A percentile compares a stretch with the other conserved stretches of the same genome.
Evolutionary conservation across 2,329 filamentous ascomycete species (phyloP).

Genomic region (Pseudocercospora musae): DNA sequence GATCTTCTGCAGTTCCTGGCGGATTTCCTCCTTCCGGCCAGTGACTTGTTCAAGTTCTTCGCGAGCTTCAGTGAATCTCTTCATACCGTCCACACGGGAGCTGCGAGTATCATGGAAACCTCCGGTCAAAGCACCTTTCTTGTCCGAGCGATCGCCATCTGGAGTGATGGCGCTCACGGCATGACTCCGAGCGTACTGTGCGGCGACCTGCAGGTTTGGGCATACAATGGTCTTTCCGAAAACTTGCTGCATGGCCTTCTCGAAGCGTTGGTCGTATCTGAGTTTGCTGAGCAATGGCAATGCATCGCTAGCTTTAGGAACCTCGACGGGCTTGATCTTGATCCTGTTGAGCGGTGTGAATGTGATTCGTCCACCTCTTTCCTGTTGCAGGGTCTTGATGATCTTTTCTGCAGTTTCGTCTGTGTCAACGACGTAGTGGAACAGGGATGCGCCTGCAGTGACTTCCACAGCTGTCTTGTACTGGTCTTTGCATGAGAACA

Average conservation of each 20-base stretch:
- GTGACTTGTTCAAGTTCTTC: slow-evolving; percentile 68
- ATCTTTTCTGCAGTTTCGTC: slow-evolving; percentile 81
- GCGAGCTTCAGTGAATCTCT: slow-evolving; percentile 69
- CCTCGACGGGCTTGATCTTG: slow-evolving; percentile 65
- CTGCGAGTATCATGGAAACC: slow-evolving; percentile 84
- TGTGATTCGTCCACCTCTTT: slow-evolving; percentile 81
- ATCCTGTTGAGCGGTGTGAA: slow-evolving; percentile 91
- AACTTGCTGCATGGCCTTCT: slow-evolving; percentile 86
- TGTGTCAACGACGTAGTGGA: slow-evolving; percentile 93
- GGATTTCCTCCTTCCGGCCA: slow-evolving; percentile 63
- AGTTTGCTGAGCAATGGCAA: slow-evolving; percentile 84
- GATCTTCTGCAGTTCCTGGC: slow-evolving; percentile 68
- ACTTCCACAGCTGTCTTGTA: slow-evolving; percentile 17
- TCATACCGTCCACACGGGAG: slow-evolving; percentile 83
- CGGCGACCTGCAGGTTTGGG: slow-evolving; percentile 79
- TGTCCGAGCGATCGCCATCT: slow-evolving; percentile 91
- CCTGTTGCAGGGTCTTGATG: slow-evolving; percentile 72
- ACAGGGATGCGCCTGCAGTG: slow-evolving; percentile 85
- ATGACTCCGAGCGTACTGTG: slow-evolving; percentile 88
- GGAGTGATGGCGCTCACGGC: slow-evolving; percentile 90
- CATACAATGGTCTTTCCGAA: slow-evolving; percentile 96
- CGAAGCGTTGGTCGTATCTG: slow-evolving; percentile 70
- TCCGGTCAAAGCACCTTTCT: slow-evolving; percentile 90
- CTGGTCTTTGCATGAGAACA: slow-evolving; percentile 57
- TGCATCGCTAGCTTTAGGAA: slow-evolving; percentile 83